Base-by-base conservation (phyloP, 306 rosid species). In the Echinosophora koreensis region DNA sequence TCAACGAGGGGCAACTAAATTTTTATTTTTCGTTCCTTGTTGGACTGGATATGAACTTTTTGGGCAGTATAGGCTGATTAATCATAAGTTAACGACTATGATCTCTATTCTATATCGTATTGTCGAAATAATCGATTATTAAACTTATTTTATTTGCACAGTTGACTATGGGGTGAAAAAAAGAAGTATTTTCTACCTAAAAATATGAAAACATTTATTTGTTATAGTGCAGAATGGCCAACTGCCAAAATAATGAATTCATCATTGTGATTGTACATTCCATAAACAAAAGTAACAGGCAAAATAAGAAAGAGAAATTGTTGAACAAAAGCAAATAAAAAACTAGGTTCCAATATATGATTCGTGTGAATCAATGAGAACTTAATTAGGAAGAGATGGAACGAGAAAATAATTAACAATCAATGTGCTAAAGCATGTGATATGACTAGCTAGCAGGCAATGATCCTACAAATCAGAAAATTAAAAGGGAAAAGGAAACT, bases 221-320 rank as follows among this genome's bases (percentile, higher is more conserved):
- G 8, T 10, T 61, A 58, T 10, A 16, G 59, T 22, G 47, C 30
- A 30, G 39, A 56, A 66, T 57, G 73, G 68, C 59, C 76, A 69
- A 79, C 15, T 56, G 75, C 71, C 66, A 74, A 61, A 59, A 74
- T 79, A 58, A 74, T 34, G 52, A 58, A 55, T 51, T 44, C 38
- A 39, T 73, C 13, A 34, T 2, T 39, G 44, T 16, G 65, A 75
- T 60, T 57, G 68, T 42, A 38, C 22, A 64, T 75, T 10, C 22
- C 6, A 15, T 41, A 42, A 47, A 50, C 34, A 69, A 34, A 39
- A 69, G 54, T 27, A 32, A 50, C 0, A 38, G 22, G 35, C 5
- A 34, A 63, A 17, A 13, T 66, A 74, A 61, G 52, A 50, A 12
- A 74, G 12, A 35, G 15, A 1, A 32, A 47, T 10, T 9, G 79